Evolutionary conservation across 768 basidiomycete genomes (phyloP), one percentile per base, ranked within the genome.

Genomic region (Leccinum subgranulosum): DNA sequence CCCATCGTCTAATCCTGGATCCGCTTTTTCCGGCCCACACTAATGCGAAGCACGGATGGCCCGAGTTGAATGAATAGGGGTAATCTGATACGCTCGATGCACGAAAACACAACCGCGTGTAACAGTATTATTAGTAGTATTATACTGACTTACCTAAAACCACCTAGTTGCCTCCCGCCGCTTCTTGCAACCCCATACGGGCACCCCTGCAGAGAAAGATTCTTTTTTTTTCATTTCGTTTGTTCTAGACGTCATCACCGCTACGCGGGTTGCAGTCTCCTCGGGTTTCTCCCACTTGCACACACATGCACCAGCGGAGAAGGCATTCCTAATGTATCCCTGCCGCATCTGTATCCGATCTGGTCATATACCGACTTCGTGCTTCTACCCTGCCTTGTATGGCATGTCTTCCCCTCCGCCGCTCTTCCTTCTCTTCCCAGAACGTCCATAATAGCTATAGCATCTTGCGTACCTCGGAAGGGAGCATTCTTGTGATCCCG

Each of bases 51-150:
- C 51, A 33, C 45, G 48, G 10, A 54, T n/a, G 45, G 36, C 33
- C 48, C 57, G 23, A 21, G 43, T 31, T 25, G 53, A 56, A 28
- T 54, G 64, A 56, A 67, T 31, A 31, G 67, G 67, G 62, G 62
- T 36, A 45, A 55, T 52, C 55, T 60, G 64, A 61, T 56, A 59
- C 51, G 54, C 49, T 59, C 60, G 56, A 58, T 60, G 63, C 59
- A 43, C 53, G 58, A 61, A 64, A 60, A 61, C 60, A 57, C 50
- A 58, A 29, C 57, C 43, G 67, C 66, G 69, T 72, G 70, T 71
- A 70, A 60, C 68, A 67, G 56, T 72, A 69, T 63, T 71, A 65
- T 64, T 70, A 69, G 66, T 67, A 71, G 69, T 69, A 69, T 68
- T 54, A 61, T 71, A 69, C 69, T 62, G 69, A 73, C 67, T 65